A percentile compares a stretch with the other conserved stretches of the same genome.
Evolutionary conservation across 305 asterid species (phyloP).

Genomic region (Solanum chacoense): DNA sequence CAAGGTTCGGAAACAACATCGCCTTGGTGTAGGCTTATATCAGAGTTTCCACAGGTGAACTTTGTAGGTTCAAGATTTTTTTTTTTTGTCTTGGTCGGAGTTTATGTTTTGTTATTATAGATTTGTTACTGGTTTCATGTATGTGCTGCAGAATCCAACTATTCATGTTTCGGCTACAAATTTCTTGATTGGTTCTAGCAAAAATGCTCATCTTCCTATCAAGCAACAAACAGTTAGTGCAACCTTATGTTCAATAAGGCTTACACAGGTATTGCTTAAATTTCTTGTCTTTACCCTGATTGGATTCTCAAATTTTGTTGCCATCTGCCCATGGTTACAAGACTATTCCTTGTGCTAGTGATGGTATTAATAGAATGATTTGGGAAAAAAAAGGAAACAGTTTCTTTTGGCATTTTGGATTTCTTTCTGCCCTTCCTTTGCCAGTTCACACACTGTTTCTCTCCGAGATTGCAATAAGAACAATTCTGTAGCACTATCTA

Average conservation of each 20-base stretch:
- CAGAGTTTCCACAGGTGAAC: constrained; percentile 57
- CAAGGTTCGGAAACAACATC: constrained; percentile 41
- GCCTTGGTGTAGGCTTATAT: constrained; percentile 77
- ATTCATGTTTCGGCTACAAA: constrained; percentile 39
- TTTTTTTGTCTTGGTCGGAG: not conserved
- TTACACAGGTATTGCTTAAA: constrained; percentile 37
- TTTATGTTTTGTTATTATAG: not conserved
- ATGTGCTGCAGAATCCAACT: constrained; percentile 49
- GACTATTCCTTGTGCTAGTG: not conserved
- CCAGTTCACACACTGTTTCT: not conserved
- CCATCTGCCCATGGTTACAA: not conserved
- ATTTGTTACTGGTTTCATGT: not conserved
- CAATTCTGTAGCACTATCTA: not conserved
- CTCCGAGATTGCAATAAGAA: not conserved
- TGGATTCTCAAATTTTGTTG: not conserved
- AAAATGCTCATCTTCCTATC: constrained; percentile 56
- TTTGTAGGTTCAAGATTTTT: not conserved
- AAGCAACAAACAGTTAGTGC: constrained; percentile 45
- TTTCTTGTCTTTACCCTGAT: not conserved
- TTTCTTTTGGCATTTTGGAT: not conserved
- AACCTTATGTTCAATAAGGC: constrained; percentile 49
- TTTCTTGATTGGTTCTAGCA: constrained; percentile 62
- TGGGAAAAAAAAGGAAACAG: not conserved
- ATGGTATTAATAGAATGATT: not conserved
- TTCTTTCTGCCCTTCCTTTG: not conserved